Evolutionary conservation across 2,329 filamentous ascomycete genomes (phyloP), one percentile per base, ranked within the genome.

Genomic region (Epichloe festucae): DNA sequence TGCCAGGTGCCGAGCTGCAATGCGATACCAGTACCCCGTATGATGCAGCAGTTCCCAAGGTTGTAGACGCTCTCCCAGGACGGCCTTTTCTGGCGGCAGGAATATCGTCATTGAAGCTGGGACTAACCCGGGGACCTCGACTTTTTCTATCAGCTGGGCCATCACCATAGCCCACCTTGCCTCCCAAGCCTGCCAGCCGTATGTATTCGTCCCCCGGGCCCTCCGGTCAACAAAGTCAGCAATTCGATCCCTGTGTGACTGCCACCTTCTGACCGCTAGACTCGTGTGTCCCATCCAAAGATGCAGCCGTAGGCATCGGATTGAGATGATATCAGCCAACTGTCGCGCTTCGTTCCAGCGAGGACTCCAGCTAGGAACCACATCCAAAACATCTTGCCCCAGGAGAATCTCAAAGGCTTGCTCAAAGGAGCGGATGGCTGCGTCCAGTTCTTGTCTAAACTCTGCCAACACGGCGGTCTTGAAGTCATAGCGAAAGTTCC

Each of bases 101-200:
- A 73, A 82, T 7, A 82, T 63, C 14, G 65, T 61, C 48, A 63
- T 63, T 1, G 69, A 70, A 2, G 67, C 65, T 1, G 73, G 69
- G 2, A 67, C 67, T 17, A 82, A 67, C 36, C 76, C 75, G 3
- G 71, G 68, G 12, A 81, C 69, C 19, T 73, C 71, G 27, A 74
- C 69, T 55, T 73, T 77, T 54, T 79, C 74, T 17, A 83, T 73
- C 55, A 83, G 62, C 44, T 78, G 72, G 2, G 78, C 80, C 81
- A 84, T 84, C 12, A 81, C 69, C 21, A 70, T 71, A 15, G 78
- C 75, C 81, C 81, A 84, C 52, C 87, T 78, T 41, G 87, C 82
- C 68, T 95, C 86, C 90, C 91, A 98, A 2, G 91, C 90, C 61
- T 89, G 80, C 87, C 90, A 97, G 5, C 89, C 88, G 65, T 97